Percentiles rank a stretch among this genome's conserved stretches.
These are phyloP conservation scores for Scutellaria baicalensis DNA, from an alignment of 257 asterid species.

Conservation along the genomic window DNA sequence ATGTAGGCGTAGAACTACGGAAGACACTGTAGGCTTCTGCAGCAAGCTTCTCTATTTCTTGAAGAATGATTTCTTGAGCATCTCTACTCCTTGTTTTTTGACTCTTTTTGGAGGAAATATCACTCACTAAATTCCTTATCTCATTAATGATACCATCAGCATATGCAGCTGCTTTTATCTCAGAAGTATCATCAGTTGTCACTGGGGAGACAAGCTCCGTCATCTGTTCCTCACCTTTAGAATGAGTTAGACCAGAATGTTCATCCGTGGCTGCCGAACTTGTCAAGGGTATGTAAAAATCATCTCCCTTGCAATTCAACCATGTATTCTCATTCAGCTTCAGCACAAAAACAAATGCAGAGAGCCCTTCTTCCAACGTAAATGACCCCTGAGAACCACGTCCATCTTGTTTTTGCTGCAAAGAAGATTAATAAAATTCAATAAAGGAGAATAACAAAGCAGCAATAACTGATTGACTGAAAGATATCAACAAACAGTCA, in stretches of 20 bases:
- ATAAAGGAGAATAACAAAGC: not conserved
- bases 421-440: constrained; percentile 16
- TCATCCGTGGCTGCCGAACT: constrained; percentile 20
- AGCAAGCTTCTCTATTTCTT: constrained; percentile 96
- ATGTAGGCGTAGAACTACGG: constrained; percentile 57
- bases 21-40: constrained; percentile 97
- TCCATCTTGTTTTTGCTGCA: constrained; percentile 59
- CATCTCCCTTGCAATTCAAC: constrained; percentile 71
- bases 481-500: not conserved
- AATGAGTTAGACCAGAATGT: constrained; percentile 15
- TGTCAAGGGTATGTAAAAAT: constrained; percentile 66
- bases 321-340: constrained; percentile 67
- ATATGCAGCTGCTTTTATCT: constrained; percentile 33
- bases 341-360: constrained; percentile 73
- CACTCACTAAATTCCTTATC: constrained; percentile 63
- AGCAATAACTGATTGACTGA: not conserved
- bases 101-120: constrained; percentile 60
- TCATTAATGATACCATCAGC: constrained; percentile 74
- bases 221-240: constrained; percentile 20
- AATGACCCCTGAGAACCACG: constrained; percentile 61
- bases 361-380: constrained; percentile 46
- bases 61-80: constrained; percentile 84
- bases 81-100: constrained; percentile 49
- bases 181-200: constrained; percentile 25
- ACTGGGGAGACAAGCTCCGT: constrained; percentile 22